Percentiles rank a stretch among this genome's conserved stretches.
Conservation (phyloP, 345 rosid species). For the Brassica rapa region DNA sequence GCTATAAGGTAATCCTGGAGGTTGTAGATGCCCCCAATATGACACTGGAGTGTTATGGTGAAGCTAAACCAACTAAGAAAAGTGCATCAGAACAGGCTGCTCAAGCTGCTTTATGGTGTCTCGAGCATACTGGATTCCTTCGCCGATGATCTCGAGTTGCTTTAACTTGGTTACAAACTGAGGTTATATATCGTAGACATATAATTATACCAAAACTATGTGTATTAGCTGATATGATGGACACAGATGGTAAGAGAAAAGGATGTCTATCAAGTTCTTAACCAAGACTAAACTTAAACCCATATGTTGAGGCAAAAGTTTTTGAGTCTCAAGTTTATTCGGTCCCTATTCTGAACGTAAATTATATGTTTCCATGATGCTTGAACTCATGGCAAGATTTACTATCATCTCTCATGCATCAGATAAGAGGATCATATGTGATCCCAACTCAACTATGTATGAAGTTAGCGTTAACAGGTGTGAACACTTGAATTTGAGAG, state of each 20-base stretch:
- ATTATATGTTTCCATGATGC: neutral
- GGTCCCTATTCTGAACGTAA: neutral
- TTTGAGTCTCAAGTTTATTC: neutral
- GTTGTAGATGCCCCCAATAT: constrained; percentile 54
- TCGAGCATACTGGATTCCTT: constrained; percentile 53
- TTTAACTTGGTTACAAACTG: constrained; percentile 4
- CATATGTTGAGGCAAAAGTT: neutral
- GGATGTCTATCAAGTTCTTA: constrained; percentile 3
- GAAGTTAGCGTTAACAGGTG: neutral
- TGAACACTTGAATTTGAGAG: neutral
- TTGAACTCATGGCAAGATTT: constrained; percentile 6
- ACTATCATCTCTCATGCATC: constrained; percentile 5
- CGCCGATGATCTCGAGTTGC: constrained; percentile 16
- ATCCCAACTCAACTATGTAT: neutral
- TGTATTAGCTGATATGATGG: constrained; percentile 20
- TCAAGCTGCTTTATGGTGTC: constrained; percentile 75
- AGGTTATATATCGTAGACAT: constrained; percentile 3
- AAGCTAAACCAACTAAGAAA: constrained; percentile 59
- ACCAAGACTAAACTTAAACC: constrained; percentile 15
- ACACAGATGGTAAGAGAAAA: constrained; percentile 7
- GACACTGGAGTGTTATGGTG: constrained; percentile 65
- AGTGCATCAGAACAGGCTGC: constrained; percentile 86
- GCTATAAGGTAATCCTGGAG: constrained; percentile 56
- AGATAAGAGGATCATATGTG: neutral
- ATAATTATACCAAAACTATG: neutral